Percentiles rank a stretch among this genome's conserved stretches.
Evolutionary conservation across 2,329 filamentous ascomycete species (phyloP).

Genomic region (Fonsecaea monophora): DNA sequence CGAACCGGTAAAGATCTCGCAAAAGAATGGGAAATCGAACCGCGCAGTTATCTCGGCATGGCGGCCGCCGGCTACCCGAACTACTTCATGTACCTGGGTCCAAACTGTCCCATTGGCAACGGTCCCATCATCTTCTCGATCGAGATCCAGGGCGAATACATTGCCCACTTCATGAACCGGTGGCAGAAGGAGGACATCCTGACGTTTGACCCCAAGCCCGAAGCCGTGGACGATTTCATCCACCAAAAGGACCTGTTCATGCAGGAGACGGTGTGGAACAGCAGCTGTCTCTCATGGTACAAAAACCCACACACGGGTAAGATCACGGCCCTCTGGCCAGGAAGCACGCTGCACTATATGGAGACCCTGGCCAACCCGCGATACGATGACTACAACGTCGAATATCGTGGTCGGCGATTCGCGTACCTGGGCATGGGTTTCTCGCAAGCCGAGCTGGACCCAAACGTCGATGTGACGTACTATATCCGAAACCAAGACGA

Average conservation of each 20-base stretch:
- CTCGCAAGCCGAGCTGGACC: no score
- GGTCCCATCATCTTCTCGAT: constrained; percentile 39
- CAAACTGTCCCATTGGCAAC: constrained; percentile 38
- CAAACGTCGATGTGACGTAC: no score
- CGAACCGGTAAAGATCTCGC: constrained; percentile 17
- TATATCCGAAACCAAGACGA: no score
- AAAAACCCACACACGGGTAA: constrained; percentile 21
- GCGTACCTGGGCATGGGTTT: no score
- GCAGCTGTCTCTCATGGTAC: constrained; percentile 18
- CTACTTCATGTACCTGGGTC: constrained; percentile 44
- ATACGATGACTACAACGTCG: constrained; percentile 14
- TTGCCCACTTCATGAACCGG: constrained; percentile 42
- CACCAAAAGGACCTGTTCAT: constrained; percentile 44
- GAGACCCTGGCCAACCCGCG: constrained; percentile 46
- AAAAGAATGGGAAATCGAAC: constrained; percentile 42
- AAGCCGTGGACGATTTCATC: constrained; percentile 43
- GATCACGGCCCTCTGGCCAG: constrained; percentile 49
- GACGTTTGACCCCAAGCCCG: constrained; percentile 40
- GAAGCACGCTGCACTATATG: constrained; percentile 46
- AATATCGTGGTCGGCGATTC: no score
- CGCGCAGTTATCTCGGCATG: constrained; percentile 40
- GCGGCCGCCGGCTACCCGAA: constrained; percentile 42
- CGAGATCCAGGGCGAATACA: constrained; percentile 40
- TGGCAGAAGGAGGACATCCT: constrained; percentile 44
- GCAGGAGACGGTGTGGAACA: constrained; percentile 41